Conservation (phyloP, 164 flowering plant species). For the Vitis riparia region DNA sequence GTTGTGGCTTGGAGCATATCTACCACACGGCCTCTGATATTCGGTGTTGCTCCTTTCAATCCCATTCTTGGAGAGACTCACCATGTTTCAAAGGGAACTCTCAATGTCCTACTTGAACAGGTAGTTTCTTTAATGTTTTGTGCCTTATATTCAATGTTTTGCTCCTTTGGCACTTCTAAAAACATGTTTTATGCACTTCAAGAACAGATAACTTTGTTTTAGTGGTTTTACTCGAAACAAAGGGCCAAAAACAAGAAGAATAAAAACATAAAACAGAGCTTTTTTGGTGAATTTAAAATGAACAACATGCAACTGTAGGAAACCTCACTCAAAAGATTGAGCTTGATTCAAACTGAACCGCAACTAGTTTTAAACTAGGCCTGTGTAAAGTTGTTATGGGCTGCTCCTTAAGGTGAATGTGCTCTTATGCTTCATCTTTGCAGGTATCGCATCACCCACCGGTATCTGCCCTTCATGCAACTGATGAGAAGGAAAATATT, state of each 20-base stretch:
- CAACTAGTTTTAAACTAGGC: too few species aligned
- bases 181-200: too few species aligned
- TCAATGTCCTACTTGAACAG: slow-evolving; percentile 87
- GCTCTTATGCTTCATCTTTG: background rate
- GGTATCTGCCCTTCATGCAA: slow-evolving; percentile 82
- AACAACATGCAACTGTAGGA: too few species aligned
- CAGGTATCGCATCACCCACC: slow-evolving; percentile 98
- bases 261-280: too few species aligned
- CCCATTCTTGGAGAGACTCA: slow-evolving; percentile 96
- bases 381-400: too few species aligned
- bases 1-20: slow-evolving; percentile 88
- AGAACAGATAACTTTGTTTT: too few species aligned
- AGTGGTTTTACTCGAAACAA: background rate
- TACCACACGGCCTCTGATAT: slow-evolving; percentile 51
- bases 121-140: slow-evolving; percentile 26
- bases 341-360: too few species aligned
- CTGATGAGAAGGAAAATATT: slow-evolving; percentile 62
- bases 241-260: too few species aligned
- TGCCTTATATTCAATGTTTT: background rate
- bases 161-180: too few species aligned
- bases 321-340: too few species aligned
- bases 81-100: slow-evolving; percentile 66
- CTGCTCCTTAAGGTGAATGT: too few species aligned
- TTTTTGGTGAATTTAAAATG: too few species aligned
- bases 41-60: slow-evolving; percentile 81